Percentiles rank a stretch among this genome's conserved stretches.
Evolutionary conservation across 2,329 filamentous ascomycete species (phyloP).

Genomic region (Arthrobotrys megalospora): DNA sequence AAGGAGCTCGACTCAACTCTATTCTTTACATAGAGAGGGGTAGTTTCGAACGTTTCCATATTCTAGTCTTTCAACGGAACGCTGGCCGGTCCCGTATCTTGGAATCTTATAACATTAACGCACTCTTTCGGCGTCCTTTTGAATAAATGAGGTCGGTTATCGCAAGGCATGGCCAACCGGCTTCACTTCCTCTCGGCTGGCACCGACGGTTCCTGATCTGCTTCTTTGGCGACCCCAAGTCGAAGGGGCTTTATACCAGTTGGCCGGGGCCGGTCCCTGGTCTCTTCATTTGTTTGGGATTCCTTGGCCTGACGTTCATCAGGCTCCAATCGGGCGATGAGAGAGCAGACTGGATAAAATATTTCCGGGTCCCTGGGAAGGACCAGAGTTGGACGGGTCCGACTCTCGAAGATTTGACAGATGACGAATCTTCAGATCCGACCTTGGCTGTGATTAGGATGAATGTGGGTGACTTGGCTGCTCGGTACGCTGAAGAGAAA

Average conservation of each 20-base stretch:
- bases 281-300: constrained; percentile 44
- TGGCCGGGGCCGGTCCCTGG: constrained; percentile 58
- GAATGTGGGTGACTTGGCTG: background rate
- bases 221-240: constrained; percentile 43
- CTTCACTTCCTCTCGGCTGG: constrained; percentile 59
- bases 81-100: constrained; percentile 25
- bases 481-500: background rate
- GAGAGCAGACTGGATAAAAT: constrained; percentile 9
- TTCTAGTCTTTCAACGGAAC: constrained; percentile 31
- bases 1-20: constrained; percentile 40
- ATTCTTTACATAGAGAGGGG: constrained; percentile 29
- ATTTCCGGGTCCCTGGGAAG: constrained; percentile 40
- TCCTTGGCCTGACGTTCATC: constrained; percentile 51
- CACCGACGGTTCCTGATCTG: constrained; percentile 54
- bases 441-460: constrained; percentile 36
- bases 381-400: constrained; percentile 54
- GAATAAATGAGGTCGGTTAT: constrained; percentile 49
- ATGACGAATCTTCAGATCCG: constrained; percentile 37
- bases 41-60: constrained; percentile 17
- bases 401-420: constrained; percentile 16
- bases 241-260: constrained; percentile 53
- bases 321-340: constrained; percentile 39
- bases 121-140: constrained; percentile 28
- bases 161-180: constrained; percentile 32
- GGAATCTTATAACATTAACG: constrained; percentile 4